A percentile compares a stretch with the other conserved stretches of the same genome.
Conservation (phyloP, 305 asterid species). For the Andrographis paniculata region DNA sequence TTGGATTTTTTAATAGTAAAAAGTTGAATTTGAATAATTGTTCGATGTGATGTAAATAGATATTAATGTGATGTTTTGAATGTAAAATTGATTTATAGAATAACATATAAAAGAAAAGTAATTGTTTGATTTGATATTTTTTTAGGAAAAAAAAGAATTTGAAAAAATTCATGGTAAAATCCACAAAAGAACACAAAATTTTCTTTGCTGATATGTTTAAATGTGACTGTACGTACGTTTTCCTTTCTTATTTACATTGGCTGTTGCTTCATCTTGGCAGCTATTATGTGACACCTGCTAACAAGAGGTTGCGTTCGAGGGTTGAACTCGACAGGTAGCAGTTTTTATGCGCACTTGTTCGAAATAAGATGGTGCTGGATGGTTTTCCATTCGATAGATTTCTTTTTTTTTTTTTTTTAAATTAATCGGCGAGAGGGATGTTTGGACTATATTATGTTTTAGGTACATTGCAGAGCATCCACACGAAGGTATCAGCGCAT, state of each 20-base stretch:
- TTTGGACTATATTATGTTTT: not conserved
- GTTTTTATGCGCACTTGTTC: not conserved
- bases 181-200: too few relatives aligned
- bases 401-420: not conserved
- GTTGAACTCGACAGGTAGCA: conserved; percentile 31
- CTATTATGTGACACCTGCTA: conserved; percentile 36
- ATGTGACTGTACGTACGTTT: not conserved
- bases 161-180: too few relatives aligned
- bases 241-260: not conserved
- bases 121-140: too few relatives aligned
- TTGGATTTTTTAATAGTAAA: too few relatives aligned
- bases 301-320: conserved; percentile 34
- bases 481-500: conserved; percentile 17
- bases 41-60: too few relatives aligned
- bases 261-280: conserved; percentile 13
- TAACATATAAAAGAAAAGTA: too few relatives aligned
- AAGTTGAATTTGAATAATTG: too few relatives aligned
- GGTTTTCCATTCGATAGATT: not conserved
- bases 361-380: not conserved
- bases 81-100: too few relatives aligned
- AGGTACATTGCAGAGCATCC: conserved; percentile 31
- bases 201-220: not conserved
- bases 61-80: too few relatives aligned
- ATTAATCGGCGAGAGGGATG: not conserved
- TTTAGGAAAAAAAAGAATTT: too few relatives aligned